Evolutionary conservation across 2,329 filamentous ascomycete genomes (phyloP).

Genomic region (Paecilomyces variotii): DNA sequence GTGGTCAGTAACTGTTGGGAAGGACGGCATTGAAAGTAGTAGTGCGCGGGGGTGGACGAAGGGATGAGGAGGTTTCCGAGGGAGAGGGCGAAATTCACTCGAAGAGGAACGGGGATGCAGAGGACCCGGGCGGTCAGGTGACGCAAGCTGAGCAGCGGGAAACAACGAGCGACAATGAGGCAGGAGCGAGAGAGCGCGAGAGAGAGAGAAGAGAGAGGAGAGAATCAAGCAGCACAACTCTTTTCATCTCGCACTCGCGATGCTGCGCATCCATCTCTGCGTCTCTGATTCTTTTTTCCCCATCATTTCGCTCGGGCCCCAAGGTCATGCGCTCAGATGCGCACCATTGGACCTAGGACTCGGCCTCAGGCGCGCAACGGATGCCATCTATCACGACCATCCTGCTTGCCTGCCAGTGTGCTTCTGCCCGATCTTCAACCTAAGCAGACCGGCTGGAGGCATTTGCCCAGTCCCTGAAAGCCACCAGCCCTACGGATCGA

Average conservation of each 20-base stretch:
- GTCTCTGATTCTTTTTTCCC: neutral
- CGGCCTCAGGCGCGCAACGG: neutral
- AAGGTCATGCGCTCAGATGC: neutral
- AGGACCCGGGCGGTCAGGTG: neutral
- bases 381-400: neutral
- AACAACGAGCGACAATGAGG: neutral
- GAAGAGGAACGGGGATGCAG: neutral
- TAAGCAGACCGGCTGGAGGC: neutral
- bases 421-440: neutral
- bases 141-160: constrained; percentile 5
- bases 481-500: neutral
- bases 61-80: neutral
- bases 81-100: constrained; percentile 3
- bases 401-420: neutral
- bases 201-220: neutral
- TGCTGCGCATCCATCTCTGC: neutral
- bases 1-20: constrained; percentile 27
- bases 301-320: neutral
- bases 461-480: neutral
- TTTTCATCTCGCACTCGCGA: neutral
- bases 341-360: neutral
- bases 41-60: constrained; percentile 6
- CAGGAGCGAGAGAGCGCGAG: neutral
- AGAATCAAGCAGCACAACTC: neutral
- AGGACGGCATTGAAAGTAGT: constrained; percentile 12